Percentiles rank a stretch among this genome's conserved stretches.
Conservation (phyloP, 208 protist species). For the Acanthamoeba sp. region DNA sequence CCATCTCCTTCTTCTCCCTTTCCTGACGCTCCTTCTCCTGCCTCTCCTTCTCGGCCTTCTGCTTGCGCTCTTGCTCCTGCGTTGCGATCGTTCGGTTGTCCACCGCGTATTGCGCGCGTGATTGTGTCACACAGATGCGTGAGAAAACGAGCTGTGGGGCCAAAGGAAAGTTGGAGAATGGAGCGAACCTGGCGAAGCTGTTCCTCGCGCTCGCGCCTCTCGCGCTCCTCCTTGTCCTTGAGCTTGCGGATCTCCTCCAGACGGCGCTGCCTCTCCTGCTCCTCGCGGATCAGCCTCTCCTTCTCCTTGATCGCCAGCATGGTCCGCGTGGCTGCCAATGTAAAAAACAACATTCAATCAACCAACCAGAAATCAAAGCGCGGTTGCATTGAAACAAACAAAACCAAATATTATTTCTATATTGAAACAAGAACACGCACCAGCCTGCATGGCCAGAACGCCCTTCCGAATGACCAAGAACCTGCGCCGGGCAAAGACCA, state of each 20-base stretch:
- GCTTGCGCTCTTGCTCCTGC: constrained; percentile 64
- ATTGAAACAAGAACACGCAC: neutral
- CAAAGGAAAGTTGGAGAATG: neutral
- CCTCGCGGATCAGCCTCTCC: neutral
- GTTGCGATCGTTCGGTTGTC: neutral
- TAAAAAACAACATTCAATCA: no score
- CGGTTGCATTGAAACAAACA: neutral
- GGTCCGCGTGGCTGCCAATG: neutral
- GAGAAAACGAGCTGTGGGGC: neutral
- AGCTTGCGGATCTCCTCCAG: constrained; percentile 55
- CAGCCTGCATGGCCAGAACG: constrained; percentile 35
- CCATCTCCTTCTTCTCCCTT: constrained; percentile 47
- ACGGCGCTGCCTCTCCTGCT: constrained; percentile 63
- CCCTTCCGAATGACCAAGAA: constrained; percentile 45
- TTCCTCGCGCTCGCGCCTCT: constrained; percentile 64
- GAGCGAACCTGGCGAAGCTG: neutral
- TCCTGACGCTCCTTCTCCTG: constrained; percentile 64
- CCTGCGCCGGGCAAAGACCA: constrained; percentile 35
- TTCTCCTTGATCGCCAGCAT: constrained; percentile 74
- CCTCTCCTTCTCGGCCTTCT: constrained; percentile 45
- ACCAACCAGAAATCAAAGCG: neutral
- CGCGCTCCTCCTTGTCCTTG: constrained; percentile 70
- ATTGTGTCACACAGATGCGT: neutral
- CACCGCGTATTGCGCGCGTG: neutral
- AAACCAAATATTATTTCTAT: no score